Percentiles rank a stretch among this genome's conserved stretches.
These are phyloP conservation scores for Magnaporthiopsis incrustans DNA, from an alignment of 2,329 filamentous ascomycete species.

Conservation along the genomic window DNA sequence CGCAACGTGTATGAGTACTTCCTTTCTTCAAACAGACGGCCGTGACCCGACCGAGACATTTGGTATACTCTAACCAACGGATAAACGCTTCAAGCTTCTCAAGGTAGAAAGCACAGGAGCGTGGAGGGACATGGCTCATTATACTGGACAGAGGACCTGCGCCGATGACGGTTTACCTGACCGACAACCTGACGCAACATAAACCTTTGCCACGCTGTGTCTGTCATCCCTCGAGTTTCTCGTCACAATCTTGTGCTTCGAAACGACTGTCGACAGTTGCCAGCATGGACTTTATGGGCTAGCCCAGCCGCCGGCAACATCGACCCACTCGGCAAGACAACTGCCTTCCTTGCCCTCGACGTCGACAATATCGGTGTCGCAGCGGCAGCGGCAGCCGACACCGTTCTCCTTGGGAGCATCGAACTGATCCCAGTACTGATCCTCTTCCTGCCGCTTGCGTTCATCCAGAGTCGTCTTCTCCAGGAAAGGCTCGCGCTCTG, in stretches of 20 bases:
- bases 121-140: slow-evolving; percentile 2
- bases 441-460: slow-evolving; percentile 81
- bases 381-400: slow-evolving; percentile 91
- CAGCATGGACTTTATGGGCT: slow-evolving; percentile 28
- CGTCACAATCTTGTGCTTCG: background rate
- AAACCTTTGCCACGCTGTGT: background rate
- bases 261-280: background rate
- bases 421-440: slow-evolving; percentile 88
- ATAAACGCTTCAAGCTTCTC: background rate
- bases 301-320: slow-evolving; percentile 91
- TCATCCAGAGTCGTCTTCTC: slow-evolving; percentile 75
- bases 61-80: background rate
- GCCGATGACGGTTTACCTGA: background rate
- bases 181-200: background rate
- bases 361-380: slow-evolving; percentile 94
- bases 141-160: background rate
- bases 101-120: background rate
- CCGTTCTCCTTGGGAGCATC: slow-evolving; percentile 90
- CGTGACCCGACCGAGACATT: background rate
- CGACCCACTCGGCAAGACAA: slow-evolving; percentile 93
- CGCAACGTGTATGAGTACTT: background rate
- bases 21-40: background rate
- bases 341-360: slow-evolving; percentile 97
- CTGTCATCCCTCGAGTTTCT: background rate
- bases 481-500: slow-evolving; percentile 70